These are phyloP conservation scores for Xylariales sp. DNA, from an alignment of 2,329 filamentous ascomycete genomes.

Conservation along the genomic window DNA sequence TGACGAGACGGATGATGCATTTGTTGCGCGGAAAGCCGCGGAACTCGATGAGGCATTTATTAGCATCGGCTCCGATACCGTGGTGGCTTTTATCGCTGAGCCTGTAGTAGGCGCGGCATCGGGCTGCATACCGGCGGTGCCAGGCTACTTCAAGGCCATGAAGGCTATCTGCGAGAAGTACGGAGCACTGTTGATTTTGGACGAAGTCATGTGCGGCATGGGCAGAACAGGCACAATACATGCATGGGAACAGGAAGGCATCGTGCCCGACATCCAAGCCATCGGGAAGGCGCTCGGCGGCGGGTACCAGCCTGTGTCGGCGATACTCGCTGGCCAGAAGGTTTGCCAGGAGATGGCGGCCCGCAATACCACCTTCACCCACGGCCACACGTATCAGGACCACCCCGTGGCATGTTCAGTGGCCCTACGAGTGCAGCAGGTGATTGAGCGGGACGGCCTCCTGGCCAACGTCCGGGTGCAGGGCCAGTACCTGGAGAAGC, in stretches of 20 bases:
- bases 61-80: slow-evolving; percentile 54
- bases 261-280: slow-evolving; percentile 55
- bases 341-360: slow-evolving; percentile 42
- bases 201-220: slow-evolving; percentile 59
- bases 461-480: slow-evolving; percentile 28
- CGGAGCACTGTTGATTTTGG: slow-evolving; percentile 62
- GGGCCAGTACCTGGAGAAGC: slow-evolving; percentile 23
- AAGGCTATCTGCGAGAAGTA: slow-evolving; percentile 59
- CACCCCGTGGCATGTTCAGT: slow-evolving; percentile 34
- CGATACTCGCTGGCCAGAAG: slow-evolving; percentile 45
- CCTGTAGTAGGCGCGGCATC: slow-evolving; percentile 61
- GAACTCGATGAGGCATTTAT: slow-evolving; percentile 62
- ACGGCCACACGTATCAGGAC: slow-evolving; percentile 54
- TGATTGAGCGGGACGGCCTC: slow-evolving; percentile 29
- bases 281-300: slow-evolving; percentile 60
- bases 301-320: slow-evolving; percentile 58
- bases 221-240: slow-evolving; percentile 47
- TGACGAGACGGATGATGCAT: slow-evolving; percentile 47
- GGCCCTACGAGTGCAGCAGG: slow-evolving; percentile 34
- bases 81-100: slow-evolving; percentile 64
- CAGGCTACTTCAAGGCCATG: slow-evolving; percentile 62
- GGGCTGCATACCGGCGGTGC: slow-evolving; percentile 57
- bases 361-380: slow-evolving; percentile 43
- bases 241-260: slow-evolving; percentile 47
- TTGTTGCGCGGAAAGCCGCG: slow-evolving; percentile 51